A percentile compares a stretch with the other conserved stretches of the same genome.
phyloP scores from a whole-genome alignment of 768 basidiomycete species.

The Pleurotus cornucopiae region DNA sequence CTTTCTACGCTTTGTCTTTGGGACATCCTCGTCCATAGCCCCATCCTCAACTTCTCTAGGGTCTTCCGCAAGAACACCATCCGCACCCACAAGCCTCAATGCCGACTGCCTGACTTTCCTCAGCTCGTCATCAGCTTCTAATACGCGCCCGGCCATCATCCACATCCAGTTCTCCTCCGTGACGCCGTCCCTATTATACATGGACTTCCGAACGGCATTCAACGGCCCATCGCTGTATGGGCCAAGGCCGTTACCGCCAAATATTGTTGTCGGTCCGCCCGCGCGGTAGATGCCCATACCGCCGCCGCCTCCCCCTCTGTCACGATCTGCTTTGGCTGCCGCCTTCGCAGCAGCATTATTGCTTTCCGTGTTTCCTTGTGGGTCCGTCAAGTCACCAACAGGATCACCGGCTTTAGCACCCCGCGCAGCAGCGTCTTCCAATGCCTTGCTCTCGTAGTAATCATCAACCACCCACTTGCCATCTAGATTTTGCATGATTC shows the following conservation, averaged over 20 bases:
- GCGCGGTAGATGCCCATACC: slow-evolving; percentile 78
- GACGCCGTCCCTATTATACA: slow-evolving; percentile 75
- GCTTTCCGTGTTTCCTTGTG: slow-evolving; percentile 41
- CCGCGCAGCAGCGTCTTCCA: slow-evolving; percentile 71
- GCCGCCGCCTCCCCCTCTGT: slow-evolving; percentile 45
- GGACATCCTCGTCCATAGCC: slow-evolving; percentile 15
- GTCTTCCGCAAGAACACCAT: slow-evolving; percentile 24
- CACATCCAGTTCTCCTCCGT: slow-evolving; percentile 92
- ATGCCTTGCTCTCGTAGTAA: slow-evolving; percentile 87
- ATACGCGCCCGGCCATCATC: slow-evolving; percentile 63
- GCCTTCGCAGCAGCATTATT: slow-evolving; percentile 23
- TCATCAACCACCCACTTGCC: slow-evolving; percentile 93
- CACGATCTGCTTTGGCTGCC: slow-evolving; percentile 37
- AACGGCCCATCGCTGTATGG: slow-evolving; percentile 87
- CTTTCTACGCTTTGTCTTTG: slow-evolving; percentile 23
- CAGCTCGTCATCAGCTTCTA: slow-evolving; percentile 65
- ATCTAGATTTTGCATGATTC: slow-evolving; percentile 41
- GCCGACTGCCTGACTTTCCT: slow-evolving; percentile 50
- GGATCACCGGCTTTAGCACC: slow-evolving; percentile 80
- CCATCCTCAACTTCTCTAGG: slow-evolving; percentile 20
- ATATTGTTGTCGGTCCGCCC: slow-evolving; percentile 90
- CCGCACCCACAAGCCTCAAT: slow-evolving; percentile 44
- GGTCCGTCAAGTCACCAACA: slow-evolving; percentile 80
- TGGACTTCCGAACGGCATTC: slow-evolving; percentile 77
- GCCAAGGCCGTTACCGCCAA: slow-evolving; percentile 79